Conservation (phyloP, 148 eudicot genomes). For the Salicornia ramosissima region DNA sequence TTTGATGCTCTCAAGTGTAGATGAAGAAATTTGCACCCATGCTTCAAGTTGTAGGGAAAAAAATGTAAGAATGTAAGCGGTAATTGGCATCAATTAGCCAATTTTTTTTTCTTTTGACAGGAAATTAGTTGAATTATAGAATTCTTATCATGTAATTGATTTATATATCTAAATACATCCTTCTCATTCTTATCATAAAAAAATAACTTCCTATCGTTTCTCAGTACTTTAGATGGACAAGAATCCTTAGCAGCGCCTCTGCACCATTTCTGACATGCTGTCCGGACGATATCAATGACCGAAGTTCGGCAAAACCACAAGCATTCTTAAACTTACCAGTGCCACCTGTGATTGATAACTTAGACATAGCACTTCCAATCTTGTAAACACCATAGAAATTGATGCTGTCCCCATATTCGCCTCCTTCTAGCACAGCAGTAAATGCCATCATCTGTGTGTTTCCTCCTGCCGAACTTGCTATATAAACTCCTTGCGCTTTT, state of each 20-base stretch:
- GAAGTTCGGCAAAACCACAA: conserved; percentile 84
- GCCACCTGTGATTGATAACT: conserved; percentile 82
- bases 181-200: background rate
- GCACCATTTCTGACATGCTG: conserved; percentile 70
- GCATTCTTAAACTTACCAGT: conserved; percentile 86
- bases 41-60: background rate
- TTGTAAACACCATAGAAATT: conserved; percentile 83
- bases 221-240: conserved; percentile 73
- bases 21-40: conserved; percentile 5
- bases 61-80: background rate
- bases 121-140: background rate
- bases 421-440: conserved; percentile 91
- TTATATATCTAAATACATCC: background rate
- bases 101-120: background rate
- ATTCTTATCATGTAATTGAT: background rate
- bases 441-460: conserved; percentile 88
- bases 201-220: background rate
- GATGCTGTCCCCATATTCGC: conserved; percentile 89
- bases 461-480: conserved; percentile 86
- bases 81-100: background rate
- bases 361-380: conserved; percentile 69
- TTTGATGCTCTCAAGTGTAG: conserved; percentile 9
- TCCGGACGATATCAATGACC: conserved; percentile 74
- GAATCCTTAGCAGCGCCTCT: conserved; percentile 72
- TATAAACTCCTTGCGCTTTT: conserved; percentile 82